phyloP scores from a whole-genome alignment of 805 yeast genomes.

The Soucietia sequanensis region DNA sequence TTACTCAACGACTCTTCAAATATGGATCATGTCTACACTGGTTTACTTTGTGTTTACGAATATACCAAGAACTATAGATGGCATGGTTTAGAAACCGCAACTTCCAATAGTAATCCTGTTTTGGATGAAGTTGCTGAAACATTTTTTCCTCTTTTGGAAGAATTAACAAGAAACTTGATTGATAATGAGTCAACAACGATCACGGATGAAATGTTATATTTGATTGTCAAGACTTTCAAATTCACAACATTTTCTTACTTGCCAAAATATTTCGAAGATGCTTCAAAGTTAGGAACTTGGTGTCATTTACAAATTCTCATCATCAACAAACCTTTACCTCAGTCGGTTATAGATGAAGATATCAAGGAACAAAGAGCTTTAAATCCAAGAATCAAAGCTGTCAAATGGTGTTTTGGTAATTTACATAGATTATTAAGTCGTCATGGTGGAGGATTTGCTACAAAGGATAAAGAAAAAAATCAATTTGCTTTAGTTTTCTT shows the following conservation, averaged over 20 bases:
- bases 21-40: conserved; percentile 38
- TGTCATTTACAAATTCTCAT: conserved; percentile 37
- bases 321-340: conserved; percentile 40
- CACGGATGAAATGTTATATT: conserved; percentile 36
- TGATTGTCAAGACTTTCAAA: conserved; percentile 41
- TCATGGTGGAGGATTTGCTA: conserved; percentile 43
- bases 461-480: conserved; percentile 25
- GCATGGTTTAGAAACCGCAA: conserved; percentile 45
- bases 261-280: conserved; percentile 37
- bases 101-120: conserved; percentile 30
- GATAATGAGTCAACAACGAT: conserved; percentile 8
- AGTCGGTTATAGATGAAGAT: conserved; percentile 30
- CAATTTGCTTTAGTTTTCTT: conserved; percentile 33
- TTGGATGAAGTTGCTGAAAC: conserved; percentile 36
- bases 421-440: conserved; percentile 39
- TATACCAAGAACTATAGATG: conserved; percentile 42
- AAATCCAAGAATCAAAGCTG: conserved; percentile 44
- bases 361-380: conserved; percentile 24
- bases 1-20: conserved; percentile 29
- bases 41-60: conserved; percentile 39
- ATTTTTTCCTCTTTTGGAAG: conserved; percentile 37
- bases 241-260: conserved; percentile 36
- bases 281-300: conserved; percentile 39
- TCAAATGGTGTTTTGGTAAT: conserved; percentile 47
- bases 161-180: conserved; percentile 26